A percentile compares a stretch with the other conserved stretches of the same genome.
These are phyloP conservation scores for Eremochloa ophiuroides DNA, from an alignment of 176 grass and related monocot species.

Conservation along the genomic window DNA sequence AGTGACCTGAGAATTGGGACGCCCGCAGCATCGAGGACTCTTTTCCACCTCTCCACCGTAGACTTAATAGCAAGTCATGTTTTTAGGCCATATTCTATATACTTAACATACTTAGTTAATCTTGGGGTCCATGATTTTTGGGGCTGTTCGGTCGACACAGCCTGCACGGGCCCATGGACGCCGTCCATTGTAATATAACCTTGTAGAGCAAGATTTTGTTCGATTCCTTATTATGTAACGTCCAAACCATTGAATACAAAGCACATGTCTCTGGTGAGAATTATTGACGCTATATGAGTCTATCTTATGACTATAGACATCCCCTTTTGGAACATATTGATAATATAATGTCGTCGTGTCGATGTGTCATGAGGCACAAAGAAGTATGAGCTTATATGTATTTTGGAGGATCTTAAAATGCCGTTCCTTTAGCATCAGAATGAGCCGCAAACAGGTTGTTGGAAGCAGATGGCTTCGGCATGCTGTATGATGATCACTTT, in stretches of 20 bases:
- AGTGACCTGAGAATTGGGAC: too few species aligned
- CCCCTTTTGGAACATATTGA: neutral
- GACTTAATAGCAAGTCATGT: too few species aligned
- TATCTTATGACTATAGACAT: neutral
- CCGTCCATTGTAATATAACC: neutral
- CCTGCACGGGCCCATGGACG: too few species aligned
- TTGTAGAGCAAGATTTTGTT: neutral
- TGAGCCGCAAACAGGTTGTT: neutral
- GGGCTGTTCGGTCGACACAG: too few species aligned
- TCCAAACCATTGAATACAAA: neutral
- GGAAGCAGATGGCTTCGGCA: neutral
- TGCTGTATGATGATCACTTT: neutral
- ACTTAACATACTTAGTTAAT: too few species aligned
- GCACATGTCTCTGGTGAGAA: neutral
- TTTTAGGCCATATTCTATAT: too few species aligned
- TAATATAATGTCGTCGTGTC: neutral
- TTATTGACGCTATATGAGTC: neutral
- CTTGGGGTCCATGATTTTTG: too few species aligned
- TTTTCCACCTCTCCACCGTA: too few species aligned
- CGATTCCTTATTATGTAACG: neutral
- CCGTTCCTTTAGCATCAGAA: neutral
- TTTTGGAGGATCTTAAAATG: neutral
- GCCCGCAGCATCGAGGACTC: too few species aligned
- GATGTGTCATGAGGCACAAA: neutral
- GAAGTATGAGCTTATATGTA: neutral